Base-by-base conservation (phyloP, 148 eudicot genomes). In the Spergularia bocconei region DNA sequence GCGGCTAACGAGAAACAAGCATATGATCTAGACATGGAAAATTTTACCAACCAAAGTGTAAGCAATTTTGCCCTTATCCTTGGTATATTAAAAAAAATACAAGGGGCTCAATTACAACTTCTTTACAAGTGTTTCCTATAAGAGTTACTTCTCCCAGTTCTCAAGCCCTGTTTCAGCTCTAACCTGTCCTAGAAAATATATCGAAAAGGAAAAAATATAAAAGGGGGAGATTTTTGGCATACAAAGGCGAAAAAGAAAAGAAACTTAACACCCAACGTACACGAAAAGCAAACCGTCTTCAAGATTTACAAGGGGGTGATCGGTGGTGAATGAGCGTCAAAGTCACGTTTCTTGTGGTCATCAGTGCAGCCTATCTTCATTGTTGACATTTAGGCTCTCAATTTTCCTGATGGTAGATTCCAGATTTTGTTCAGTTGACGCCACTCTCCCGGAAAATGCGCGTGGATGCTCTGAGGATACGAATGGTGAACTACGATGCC, bases 371-470 rank as follows among this genome's bases (percentile, higher is more conserved):
- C 86, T 83, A 29, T 84, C 90, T 70, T 86, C 88, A 11, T 81
- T 79, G 82, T 80, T 82, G 79, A 93, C 84, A 73, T 83, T 84
- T 48, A 93, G 87, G 82, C 91, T 85, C 80, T 89, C 93, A 4
- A 93, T 93, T 19, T 91, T 92, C 79, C 87, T 91, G 71, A 93
- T 86, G 64, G 97, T 80, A 8, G 85, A 79, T 75, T 85, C 85
- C 12, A 85, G 79, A 71, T 38, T 85, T 51, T 75, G 80, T 54
- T 83, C 82, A 23, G 67, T 82, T 1, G 87, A 77, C 13, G 79
- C 17, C 12, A 72, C 63, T 67, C 86, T 75, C 33, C 75, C 78
- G 23, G 82, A 67, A 63, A 63, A 73, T 23, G 75, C 23, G 15
- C 81, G 83, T 58, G 79, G 77, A 39, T 78, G 73, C 51, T 85